Conservation (phyloP, 176 grass and related monocot genomes). For the Eleusine coracana region DNA sequence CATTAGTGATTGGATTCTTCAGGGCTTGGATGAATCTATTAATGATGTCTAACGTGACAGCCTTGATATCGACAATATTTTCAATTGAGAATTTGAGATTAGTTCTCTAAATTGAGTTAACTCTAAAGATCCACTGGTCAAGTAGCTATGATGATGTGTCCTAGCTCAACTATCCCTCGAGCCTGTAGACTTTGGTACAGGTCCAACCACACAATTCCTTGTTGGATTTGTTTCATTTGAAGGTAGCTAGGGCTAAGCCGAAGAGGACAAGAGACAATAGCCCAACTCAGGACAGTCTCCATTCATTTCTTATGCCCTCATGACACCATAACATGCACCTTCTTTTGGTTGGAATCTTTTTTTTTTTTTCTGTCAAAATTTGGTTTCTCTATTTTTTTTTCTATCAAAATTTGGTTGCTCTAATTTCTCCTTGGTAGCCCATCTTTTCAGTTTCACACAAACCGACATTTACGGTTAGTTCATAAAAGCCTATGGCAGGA, state of each 20-base stretch:
- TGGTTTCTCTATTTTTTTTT: background rate
- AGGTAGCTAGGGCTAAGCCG: background rate
- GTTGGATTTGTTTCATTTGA: background rate
- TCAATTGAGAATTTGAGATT: background rate
- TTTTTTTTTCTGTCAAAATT: background rate
- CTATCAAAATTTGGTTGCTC: background rate
- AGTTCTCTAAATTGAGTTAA: background rate
- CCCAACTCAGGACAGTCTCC: background rate
- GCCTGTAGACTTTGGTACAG: background rate
- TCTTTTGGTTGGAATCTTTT: background rate
- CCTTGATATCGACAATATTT: background rate
- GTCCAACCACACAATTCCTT: constrained; percentile 9
- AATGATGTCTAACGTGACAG: background rate
- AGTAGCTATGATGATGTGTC: background rate
- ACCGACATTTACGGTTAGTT: background rate
- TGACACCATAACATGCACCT: background rate
- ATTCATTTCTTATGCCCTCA: constrained; percentile 8
- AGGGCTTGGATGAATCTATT: background rate
- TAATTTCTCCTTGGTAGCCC: background rate
- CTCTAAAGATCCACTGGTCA: background rate
- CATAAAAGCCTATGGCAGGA: background rate
- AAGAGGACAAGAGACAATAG: background rate
- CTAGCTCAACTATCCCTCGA: background rate
- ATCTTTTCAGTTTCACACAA: background rate
- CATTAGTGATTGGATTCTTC: background rate